Evolutionary conservation across 2,329 filamentous ascomycete genomes (phyloP), one percentile per base, ranked within the genome.

Genomic region (Macrophomina phaseolina): DNA sequence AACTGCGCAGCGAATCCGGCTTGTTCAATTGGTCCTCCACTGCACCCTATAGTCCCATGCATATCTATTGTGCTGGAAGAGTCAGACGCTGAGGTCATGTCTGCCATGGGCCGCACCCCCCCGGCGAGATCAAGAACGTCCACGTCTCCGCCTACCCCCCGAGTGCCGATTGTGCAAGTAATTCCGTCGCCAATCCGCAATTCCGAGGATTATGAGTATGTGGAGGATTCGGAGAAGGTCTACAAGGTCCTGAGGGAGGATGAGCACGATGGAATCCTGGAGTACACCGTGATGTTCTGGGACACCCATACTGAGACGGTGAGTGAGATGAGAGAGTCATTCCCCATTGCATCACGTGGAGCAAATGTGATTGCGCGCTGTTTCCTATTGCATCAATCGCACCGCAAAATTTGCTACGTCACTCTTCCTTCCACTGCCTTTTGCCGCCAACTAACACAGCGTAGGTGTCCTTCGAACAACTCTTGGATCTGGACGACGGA

Each of bases 401-500:
- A 16, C n/a, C 6, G 34, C 8, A n/a, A 30, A 16, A 51, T 38
- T 40, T 55, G 18, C 18, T 49, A 7, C 16, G 14, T 23, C 23
- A 23, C 12, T 18, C 66, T 52, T 60, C 40, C 38, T 36, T 60
- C 4, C 42, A n/a, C 55, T 5, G 38, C 42, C 4, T 49, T 52
- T 23, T 23, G 23, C 23, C 55, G n/a, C 51, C 40, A 5, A 34
- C 16, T 8, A 28, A 30, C 49, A 36, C 46, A 11, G 32, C 51
- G 2, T 62, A 87, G 85, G 74, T 86, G 11, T 71, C 78, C 14
- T 80, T 83, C 38, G 76, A 82, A 40, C 74, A 81, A 38, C 75
- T 87, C 3, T 69, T 84, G 12, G 68, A 74, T 2, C 76, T 83
- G 34, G 73, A 79, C 9, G 83, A 85, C 73, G 85, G 85, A 18